Base-by-base conservation (phyloP, 176 grass and related monocot genomes). In the Secale cereale region DNA sequence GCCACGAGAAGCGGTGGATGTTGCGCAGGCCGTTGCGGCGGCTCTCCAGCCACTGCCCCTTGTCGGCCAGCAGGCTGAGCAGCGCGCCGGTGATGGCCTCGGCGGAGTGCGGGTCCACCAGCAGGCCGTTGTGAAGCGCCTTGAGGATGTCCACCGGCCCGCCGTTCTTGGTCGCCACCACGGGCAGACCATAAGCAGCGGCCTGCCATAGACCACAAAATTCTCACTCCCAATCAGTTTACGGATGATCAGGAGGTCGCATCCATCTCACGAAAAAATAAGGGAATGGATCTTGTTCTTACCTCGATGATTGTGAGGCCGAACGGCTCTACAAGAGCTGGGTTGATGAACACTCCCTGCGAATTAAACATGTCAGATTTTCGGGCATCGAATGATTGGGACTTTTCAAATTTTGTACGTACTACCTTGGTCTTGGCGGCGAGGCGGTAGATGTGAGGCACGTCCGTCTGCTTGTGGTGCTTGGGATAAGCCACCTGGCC, bases 1-100 rank as follows among this genome's bases (percentile, higher is more conserved):
- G 93, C 96, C 96, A 98, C 0, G 96, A 98, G 88, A 95, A 98
- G 78, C 96, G 88, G 74, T 94, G 96, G 80, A 98, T 98, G 91
- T 98, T 94, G 59, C 86, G 90, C 78, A 98, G 96, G 65, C 96
- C 93, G 85, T 87, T 90, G 59, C 91, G 93, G n/a, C 96, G 91
- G 81, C 91, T 92, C 29, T 98, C 93, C n/a, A 59, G 29, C 96
- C 96, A 98, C 52, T 91, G 87, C 19, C 87, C 45, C 70, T 98
- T 98, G 77, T 94, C 91, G 22, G 96, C 87, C 1, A 98, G 83
- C 61, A 98, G 89, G 80, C 89, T 80, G 7, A 95, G 91, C 41
- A 98, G 86, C 72, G 93, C 96, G 36, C 72, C 33, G 25, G 91
- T 88, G 67, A 98, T 95, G 37, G 75, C 96, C 33, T 43, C 33